Evolutionary conservation across 108 stramenopile genomes (phyloP).

Genomic region (Chaetoceros muelleri): DNA sequence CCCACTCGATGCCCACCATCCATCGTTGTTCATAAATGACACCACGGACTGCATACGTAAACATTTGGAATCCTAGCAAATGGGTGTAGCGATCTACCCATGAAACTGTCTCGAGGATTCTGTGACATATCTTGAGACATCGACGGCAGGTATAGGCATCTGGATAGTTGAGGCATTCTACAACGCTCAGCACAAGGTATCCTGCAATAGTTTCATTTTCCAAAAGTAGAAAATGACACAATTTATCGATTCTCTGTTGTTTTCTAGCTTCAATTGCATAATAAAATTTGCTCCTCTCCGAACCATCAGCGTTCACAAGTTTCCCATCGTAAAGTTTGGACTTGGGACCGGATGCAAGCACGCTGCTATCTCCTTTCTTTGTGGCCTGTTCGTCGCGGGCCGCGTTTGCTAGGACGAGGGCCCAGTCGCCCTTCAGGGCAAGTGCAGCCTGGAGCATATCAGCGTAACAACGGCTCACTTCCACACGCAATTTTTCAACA

Average conservation of each 20-base stretch:
- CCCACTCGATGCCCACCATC: constrained; percentile 91
- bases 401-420: constrained; percentile 38
- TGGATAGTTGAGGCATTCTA: constrained; percentile 69
- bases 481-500: constrained; percentile 72
- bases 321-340: constrained; percentile 27
- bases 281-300: constrained; percentile 29
- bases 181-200: constrained; percentile 44
- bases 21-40: constrained; percentile 82
- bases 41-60: constrained; percentile 50
- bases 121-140: constrained; percentile 73
- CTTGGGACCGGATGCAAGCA: constrained; percentile 28
- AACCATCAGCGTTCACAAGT: constrained; percentile 72
- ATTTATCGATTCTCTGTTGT: constrained; percentile 57
- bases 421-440: constrained; percentile 61
- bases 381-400: constrained; percentile 49
- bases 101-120: constrained; percentile 72
- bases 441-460: constrained; percentile 68
- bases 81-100: constrained; percentile 75
- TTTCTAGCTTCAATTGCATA: constrained; percentile 61
- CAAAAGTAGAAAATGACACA: constrained; percentile 72
- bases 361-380: constrained; percentile 22
- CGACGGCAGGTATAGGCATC: constrained; percentile 82
- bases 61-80: constrained; percentile 60
- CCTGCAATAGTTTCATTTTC: constrained; percentile 75
- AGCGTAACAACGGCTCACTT: constrained; percentile 56